Evolutionary conservation across 73 alveolate genomes (phyloP), one percentile per base, ranked within the genome.

Genomic region (Symbiodinium pilosum): DNA sequence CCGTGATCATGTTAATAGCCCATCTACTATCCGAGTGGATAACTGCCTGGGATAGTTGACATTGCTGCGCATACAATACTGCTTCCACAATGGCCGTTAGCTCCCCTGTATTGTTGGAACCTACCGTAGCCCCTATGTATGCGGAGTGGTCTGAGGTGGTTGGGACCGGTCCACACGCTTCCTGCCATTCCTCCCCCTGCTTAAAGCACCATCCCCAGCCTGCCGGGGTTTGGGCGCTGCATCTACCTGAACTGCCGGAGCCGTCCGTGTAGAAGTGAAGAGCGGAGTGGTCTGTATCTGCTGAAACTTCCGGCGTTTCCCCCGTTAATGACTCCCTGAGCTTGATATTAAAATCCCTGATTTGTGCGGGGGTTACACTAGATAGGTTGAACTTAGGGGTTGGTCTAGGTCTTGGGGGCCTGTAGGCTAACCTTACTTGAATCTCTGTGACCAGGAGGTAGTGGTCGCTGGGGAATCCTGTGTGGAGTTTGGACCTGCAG

Each of bases 401-500:
- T 26, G 38, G 8, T 5, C n/a, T 4, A 16, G 30, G 32, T 59
- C 8, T 16, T 59, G 8, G 8, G 30, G 30, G 36, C 8, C 36
- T 26, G 38, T 59, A 59, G 77, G 36, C 43, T 24, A 69, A 43
- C 20, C n/a, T 69, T 4, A 69, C 84, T 21, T 28, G 84, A 69
- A 69, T 21, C 43, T 69, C 84, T 21, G 84, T 69, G 40, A 69
- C 84, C 3, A 69, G 43, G 43, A 69, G 43, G 84, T 69, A 69
- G 42, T 69, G 84, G 84, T 69, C 84, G 40, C n/a, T n/a, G n/a
- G 84, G 84, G 43, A 69, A 69, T 2, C 84, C 84, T 12, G 84
- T 69, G 24, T 69, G 84, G 8, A 69, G 18, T 43, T 69, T 69
- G 16, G 84, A 69, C 43, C 43, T 20, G 24, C 84, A 69, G 24